Conservation (phyloP, 1,284 basidiomycete genomes). For the Rugosomyces carneus region DNA sequence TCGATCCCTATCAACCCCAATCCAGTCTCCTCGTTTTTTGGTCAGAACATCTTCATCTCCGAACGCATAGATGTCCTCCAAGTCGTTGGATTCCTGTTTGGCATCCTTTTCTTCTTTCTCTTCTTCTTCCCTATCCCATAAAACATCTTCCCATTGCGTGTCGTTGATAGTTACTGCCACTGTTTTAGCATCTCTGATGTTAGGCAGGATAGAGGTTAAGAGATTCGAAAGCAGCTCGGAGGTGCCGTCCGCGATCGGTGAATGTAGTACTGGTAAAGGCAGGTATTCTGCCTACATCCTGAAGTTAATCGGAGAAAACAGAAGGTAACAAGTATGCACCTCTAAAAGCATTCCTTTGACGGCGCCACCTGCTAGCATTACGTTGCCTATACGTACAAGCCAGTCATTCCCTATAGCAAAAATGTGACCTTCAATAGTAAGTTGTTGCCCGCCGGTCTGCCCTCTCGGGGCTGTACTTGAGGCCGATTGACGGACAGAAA, state of each 20-base stretch:
- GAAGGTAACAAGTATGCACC: slow-evolving; percentile 33
- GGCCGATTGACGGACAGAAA: slow-evolving; percentile 54
- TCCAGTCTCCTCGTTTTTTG: slow-evolving; percentile 57
- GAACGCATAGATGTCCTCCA: slow-evolving; percentile 47
- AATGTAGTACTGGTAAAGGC: slow-evolving; percentile 59
- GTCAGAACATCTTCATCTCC: slow-evolving; percentile 46
- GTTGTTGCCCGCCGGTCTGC: slow-evolving; percentile 51
- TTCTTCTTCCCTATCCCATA: slow-evolving; percentile 67
- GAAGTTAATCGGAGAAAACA: neutral
- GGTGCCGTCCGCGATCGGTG: slow-evolving; percentile 53
- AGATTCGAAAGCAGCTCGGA: slow-evolving; percentile 68
- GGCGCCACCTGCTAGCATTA: slow-evolving; percentile 62
- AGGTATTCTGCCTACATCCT: slow-evolving; percentile 64
- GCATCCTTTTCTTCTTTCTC: slow-evolving; percentile 28
- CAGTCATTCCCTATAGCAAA: slow-evolving; percentile 73
- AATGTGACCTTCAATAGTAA: slow-evolving; percentile 62
- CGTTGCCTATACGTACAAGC: slow-evolving; percentile 74
- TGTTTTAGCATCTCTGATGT: slow-evolving; percentile 59
- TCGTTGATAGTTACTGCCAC: slow-evolving; percentile 71
- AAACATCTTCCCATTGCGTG: slow-evolving; percentile 69
- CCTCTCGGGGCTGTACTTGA: slow-evolving; percentile 36
- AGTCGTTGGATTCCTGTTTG: slow-evolving; percentile 18
- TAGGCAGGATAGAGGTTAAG: slow-evolving; percentile 65
- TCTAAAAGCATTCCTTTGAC: slow-evolving; percentile 76
- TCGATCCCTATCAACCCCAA: slow-evolving; percentile 67